Evolutionary conservation across 23 red algal genomes (phyloP).

Genomic region (Agarophyton chilense): DNA sequence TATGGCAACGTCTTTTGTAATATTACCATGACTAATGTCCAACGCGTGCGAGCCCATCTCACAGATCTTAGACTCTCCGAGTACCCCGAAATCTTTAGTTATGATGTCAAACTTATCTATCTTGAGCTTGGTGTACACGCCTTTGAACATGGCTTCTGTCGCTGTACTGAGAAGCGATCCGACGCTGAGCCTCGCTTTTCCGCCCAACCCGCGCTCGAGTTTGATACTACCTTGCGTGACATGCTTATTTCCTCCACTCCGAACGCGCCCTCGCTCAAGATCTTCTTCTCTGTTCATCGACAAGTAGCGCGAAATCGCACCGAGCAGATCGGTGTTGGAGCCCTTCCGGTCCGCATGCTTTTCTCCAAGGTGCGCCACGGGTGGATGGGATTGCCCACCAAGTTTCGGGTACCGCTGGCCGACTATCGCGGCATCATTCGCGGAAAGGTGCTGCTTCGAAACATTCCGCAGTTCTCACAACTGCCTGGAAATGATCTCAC

Average conservation of each 20-base stretch:
- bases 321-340: slow-evolving; percentile 60
- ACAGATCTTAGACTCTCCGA: slow-evolving; percentile 48
- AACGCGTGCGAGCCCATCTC: slow-evolving; percentile 51
- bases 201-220: slow-evolving; percentile 46
- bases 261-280: slow-evolving; percentile 10
- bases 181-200: slow-evolving; percentile 58
- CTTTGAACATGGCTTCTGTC: slow-evolving; percentile 20
- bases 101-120: slow-evolving; percentile 69
- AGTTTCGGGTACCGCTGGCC: slow-evolving; percentile 57
- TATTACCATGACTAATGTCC: slow-evolving; percentile 42
- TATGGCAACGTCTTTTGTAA: slow-evolving; percentile 48
- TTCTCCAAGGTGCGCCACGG: slow-evolving; percentile 49
- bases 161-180: slow-evolving; percentile 41
- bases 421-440: slow-evolving; percentile 52
- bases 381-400: slow-evolving; percentile 53
- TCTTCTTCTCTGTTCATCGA: slow-evolving; percentile 57
- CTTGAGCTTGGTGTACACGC: slow-evolving; percentile 21
- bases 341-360: slow-evolving; percentile 51
- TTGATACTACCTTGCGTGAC: slow-evolving; percentile 42
- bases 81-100: slow-evolving; percentile 49
- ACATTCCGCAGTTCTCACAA: slow-evolving; percentile 71
- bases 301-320: slow-evolving; percentile 61
- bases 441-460: slow-evolving; percentile 52
- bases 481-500: slow-evolving; percentile 39
- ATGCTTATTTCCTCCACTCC: slow-evolving; percentile 40